Conservation (phyloP, 2,329 filamentous ascomycete species). For the Penicillium italicum region DNA sequence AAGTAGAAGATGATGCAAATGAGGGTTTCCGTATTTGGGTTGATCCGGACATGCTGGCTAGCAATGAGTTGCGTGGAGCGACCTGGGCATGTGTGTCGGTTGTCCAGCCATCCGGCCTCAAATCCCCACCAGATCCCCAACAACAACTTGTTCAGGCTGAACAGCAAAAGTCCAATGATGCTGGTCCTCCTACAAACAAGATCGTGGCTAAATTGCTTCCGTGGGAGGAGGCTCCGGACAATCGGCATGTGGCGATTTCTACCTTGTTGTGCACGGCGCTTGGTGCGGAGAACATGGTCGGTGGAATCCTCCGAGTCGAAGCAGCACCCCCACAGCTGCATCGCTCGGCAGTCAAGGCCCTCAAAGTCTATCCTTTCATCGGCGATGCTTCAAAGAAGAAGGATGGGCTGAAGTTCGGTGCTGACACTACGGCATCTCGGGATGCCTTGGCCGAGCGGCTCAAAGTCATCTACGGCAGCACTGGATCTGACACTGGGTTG, state of each 20-base stretch:
- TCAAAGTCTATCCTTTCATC: conserved; percentile 81
- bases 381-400: conserved; percentile 53
- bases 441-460: conserved; percentile 71
- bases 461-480: conserved; percentile 64
- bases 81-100: conserved; percentile 80
- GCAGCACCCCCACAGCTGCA: conserved; percentile 71
- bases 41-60: conserved; percentile 70
- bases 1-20: conserved; percentile 52
- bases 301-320: conserved; percentile 83
- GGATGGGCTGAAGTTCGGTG: conserved; percentile 76
- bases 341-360: conserved; percentile 60
- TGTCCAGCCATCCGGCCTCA: conserved; percentile 74
- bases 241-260: conserved; percentile 75
- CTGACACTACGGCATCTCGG: conserved; percentile 76
- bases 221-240: conserved; percentile 86
- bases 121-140: conserved; percentile 65
- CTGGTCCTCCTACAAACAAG: conserved; percentile 58
- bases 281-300: conserved; percentile 69
- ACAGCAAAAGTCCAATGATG: conserved; percentile 51
- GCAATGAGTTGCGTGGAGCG: conserved; percentile 69
- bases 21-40: conserved; percentile 74
- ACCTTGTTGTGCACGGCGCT: conserved; percentile 70
- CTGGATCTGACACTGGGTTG: conserved; percentile 57
- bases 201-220: conserved; percentile 70
- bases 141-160: conserved; percentile 67